These are phyloP conservation scores for Auxenochlorella protothecoides DNA, from an alignment of 139 green algal species.

Conservation along the genomic window DNA sequence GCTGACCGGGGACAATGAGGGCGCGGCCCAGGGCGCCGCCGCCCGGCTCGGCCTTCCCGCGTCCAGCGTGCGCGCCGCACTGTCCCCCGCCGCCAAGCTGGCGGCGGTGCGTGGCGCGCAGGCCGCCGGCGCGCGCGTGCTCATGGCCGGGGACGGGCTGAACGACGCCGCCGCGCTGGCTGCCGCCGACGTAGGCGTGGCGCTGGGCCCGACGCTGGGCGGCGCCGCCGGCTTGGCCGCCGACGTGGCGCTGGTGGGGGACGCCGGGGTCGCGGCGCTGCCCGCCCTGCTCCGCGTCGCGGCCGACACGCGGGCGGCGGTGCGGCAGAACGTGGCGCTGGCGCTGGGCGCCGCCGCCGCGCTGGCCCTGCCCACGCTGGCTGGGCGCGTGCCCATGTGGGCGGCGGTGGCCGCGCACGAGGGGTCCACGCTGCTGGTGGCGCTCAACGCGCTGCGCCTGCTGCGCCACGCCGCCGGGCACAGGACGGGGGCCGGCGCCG, in stretches of 20 bases:
- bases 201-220: conserved; percentile 44
- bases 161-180: conserved; percentile 69
- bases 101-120: background rate
- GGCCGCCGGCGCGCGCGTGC: conserved; percentile 21
- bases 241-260: conserved; percentile 73
- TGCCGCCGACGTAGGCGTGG: conserved; percentile 57
- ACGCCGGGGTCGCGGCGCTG: conserved; percentile 53
- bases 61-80: conserved; percentile 29
- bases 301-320: conserved; percentile 36
- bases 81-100: conserved; percentile 20
- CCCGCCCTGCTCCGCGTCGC: conserved; percentile 62
- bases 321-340: conserved; percentile 72
- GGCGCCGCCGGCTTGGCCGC: conserved; percentile 62
- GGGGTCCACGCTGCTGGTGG: conserved; percentile 78
- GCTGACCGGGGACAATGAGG: conserved; percentile 68
- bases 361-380: conserved; percentile 57
- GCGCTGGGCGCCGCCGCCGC: conserved; percentile 54
- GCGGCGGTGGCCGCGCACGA: conserved; percentile 83
- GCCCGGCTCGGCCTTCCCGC: conserved; percentile 40
- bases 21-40: conserved; percentile 36
- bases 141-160: conserved; percentile 77
- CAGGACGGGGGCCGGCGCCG: no score
- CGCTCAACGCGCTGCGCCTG: conserved; percentile 72
- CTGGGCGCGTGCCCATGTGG: conserved; percentile 80
- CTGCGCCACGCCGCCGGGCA: conserved; percentile 18